Conservation (phyloP, 2,329 filamentous ascomycete species). For the Xylariaceae sp. region DNA sequence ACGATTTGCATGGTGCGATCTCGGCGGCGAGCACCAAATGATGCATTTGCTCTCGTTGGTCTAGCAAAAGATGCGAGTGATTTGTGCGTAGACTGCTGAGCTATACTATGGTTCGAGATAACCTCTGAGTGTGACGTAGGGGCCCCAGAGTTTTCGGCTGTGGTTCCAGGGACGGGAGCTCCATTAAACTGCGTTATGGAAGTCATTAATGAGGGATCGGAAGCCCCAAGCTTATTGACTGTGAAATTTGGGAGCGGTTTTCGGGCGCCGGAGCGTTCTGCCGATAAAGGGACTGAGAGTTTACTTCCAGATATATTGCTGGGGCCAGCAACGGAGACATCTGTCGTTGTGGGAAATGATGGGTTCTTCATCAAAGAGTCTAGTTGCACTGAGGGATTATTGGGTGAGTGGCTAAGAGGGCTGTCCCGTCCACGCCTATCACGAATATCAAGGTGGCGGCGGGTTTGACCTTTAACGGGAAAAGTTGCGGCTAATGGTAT, state of each 20-base stretch:
- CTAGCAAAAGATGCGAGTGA: conserved; percentile 29
- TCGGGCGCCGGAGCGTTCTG: conserved; percentile 8
- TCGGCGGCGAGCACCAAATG: conserved; percentile 41
- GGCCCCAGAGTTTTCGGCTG: neutral
- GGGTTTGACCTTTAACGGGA: neutral
- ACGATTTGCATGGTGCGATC: conserved; percentile 50
- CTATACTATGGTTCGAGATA: neutral
- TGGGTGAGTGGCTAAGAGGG: neutral
- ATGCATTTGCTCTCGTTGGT: conserved; percentile 37
- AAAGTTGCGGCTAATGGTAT: neutral
- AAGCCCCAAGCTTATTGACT: neutral
- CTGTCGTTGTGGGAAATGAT: neutral
- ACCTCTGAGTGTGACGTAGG: neutral
- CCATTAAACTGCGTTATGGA: neutral
- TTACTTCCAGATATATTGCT: neutral
- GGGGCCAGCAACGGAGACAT: neutral
- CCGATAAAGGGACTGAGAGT: neutral
- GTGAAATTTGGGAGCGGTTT: conserved; percentile 25
- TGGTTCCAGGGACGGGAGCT: neutral
- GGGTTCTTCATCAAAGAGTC: neutral
- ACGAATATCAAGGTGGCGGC: neutral
- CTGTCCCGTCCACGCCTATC: neutral
- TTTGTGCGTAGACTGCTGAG: conserved; percentile 18
- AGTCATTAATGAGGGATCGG: neutral
- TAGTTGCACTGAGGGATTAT: neutral